Base-by-base conservation (phyloP, 352 stramenopile genomes). In the Stramenopiles sp. region DNA sequence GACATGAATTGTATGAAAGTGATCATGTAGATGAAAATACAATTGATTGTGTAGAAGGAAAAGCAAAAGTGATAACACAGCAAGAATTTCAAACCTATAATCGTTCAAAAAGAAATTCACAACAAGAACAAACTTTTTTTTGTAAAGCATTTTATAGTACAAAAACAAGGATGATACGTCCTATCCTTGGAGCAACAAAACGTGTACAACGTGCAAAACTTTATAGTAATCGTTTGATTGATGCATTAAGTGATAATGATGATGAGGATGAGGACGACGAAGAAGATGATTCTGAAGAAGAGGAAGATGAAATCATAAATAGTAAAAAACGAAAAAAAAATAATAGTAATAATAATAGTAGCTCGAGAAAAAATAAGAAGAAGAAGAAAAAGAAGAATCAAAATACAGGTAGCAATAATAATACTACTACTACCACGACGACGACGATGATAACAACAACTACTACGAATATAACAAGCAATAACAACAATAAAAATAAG, bases 1-100 rank as follows among this genome's bases (percentile, higher is more conserved):
- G 20, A 32, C n/a, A 78, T 43, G 81, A 84, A 65, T 30, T 84
- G 29, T 83, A 81, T 31, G 80, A 83, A 79, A 81, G 77, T 32
- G 78, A 78, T 20, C n/a, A 83, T 73, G 78, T 80, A 0, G 80
- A 84, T 32, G 81, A 74, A 23, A 33, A 63, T 38, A 53, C 30
- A 73, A 20, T 83, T 13, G 20, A 43, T 31, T 31, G 43, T 1
- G 76, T 84, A 63, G 74, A 81, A n/a, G 78, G 43, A 30, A 29
- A 81, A 20, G 78, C 74, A 0, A 20, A 4, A 23, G 79, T 84
- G 0, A 27, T 83, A 1, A 38, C 30, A n/a, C 31, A 78, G 20
- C 32, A 81, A 4, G 78, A 79, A 7, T 83, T 43, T 32, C 31
- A 79, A 7, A 53, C 0, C 32, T 32, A 29, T 43, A 65, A 43